Evolutionary conservation across 2,329 filamentous ascomycete species (phyloP), one percentile per base, ranked within the genome.

Genomic region (Hansfordia pulvinata): DNA sequence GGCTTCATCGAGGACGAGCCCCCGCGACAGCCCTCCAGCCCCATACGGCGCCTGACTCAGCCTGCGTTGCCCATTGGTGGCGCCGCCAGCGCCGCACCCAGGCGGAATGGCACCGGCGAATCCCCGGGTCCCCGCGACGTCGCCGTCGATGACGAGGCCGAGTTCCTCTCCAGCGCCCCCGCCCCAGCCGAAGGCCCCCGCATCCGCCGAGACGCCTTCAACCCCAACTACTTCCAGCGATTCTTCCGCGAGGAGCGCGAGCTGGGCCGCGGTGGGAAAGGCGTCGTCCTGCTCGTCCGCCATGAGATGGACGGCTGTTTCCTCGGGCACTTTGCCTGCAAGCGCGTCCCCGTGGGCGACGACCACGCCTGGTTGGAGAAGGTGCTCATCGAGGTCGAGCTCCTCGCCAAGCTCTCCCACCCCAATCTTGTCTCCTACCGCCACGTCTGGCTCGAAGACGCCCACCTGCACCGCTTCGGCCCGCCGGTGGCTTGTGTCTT

Each of bases 291-390:
- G 24, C 64, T 96, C n/a, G 90, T 98, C 8, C 75, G 82, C 32
- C 90, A 98, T 53, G 68, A 93, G 38, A 72, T 98, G 31, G 90
- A 96, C 49, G 78, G 83, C 13, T 88, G 93, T 23, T 69, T 76
- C 17, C 62, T 98, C 2, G 90, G 90, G 2, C 70, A 90, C 36
- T 98, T 93, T 52, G 90, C 90, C 9, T 98, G 90, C 62, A 98
- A 98, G 54, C 74, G 92, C 23, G 86, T 98, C 0, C 92, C 90
- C 0, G 90, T 98, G 4, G 82, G 90, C 10, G 80, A 98, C 44
- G 83, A 96, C 42, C 88, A 94, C 43, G 74, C 76, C 34, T 94
- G 90, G 92, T 61, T 98, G 10, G 84, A 93, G 51, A 96, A 94
- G 53, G 68, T 96, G 3, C 61, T 98, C 27, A 69, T 90, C 23